Percentiles rank a stretch among this genome's conserved stretches.
Evolutionary conservation across 805 yeast species (phyloP).

Genomic region (Teunomyces gatunensis): DNA sequence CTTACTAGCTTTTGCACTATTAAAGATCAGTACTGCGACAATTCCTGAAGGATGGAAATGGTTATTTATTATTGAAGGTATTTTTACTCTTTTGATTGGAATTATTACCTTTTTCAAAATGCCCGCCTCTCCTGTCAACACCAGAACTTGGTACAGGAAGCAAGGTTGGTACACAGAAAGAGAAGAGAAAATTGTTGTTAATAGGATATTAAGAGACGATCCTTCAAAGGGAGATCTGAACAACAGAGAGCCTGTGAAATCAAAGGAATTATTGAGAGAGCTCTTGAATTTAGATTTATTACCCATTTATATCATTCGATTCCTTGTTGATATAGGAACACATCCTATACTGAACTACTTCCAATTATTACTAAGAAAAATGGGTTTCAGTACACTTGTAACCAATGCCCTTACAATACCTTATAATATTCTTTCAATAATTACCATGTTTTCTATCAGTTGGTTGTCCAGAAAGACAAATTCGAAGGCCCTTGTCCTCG

Average conservation of each 20-base stretch:
- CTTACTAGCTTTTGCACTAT: conserved; percentile 50
- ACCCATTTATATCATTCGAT: conserved; percentile 15
- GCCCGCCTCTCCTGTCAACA: conserved; percentile 39
- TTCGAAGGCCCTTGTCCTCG: conserved; percentile 20
- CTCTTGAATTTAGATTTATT: conserved; percentile 32
- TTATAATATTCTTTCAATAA: conserved; percentile 29
- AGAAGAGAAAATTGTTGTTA: conserved; percentile 57
- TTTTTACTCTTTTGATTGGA: conserved; percentile 54
- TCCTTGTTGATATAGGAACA: conserved; percentile 14
- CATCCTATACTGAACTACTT: conserved; percentile 10
- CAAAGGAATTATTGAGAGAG: conserved; percentile 37
- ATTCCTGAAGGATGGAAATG: conserved; percentile 61
- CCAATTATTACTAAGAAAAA: conserved; percentile 10
- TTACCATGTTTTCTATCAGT: conserved; percentile 15
- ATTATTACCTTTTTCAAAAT: conserved; percentile 33
- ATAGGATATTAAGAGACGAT: conserved; percentile 59
- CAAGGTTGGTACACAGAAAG: conserved; percentile 50
- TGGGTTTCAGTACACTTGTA: conserved; percentile 53
- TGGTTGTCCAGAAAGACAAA: conserved; percentile 21
- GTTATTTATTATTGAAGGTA: conserved; percentile 64
- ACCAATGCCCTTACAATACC: conserved; percentile 57
- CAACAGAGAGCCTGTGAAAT: conserved; percentile 51
- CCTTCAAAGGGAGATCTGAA: conserved; percentile 63
- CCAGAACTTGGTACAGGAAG: conserved; percentile 47
- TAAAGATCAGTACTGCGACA: conserved; percentile 44